Percentiles rank a stretch among this genome's conserved stretches.
Conservation (phyloP, 2,329 filamentous ascomycete genomes). For the Colletotrichum filicis region DNA sequence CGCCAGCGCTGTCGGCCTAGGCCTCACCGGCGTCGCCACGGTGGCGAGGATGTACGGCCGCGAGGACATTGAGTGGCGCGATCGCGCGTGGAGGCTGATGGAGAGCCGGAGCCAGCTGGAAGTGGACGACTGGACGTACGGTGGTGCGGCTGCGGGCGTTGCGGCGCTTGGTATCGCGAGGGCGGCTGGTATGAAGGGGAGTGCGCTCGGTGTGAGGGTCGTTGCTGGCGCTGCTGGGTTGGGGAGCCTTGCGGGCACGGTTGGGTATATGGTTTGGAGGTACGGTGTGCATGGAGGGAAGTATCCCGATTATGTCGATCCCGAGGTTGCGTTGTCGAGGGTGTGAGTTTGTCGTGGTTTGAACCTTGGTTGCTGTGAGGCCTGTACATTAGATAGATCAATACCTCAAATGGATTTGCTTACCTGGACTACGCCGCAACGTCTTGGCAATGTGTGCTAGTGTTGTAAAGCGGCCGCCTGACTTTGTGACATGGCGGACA, state of each 20-base stretch:
- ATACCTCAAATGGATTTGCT: not conserved
- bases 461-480: not conserved
- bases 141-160: slow-evolving; percentile 47
- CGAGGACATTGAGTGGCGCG: slow-evolving; percentile 72
- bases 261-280: slow-evolving; percentile 61
- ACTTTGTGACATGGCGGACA: not conserved
- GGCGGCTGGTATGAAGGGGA: slow-evolving; percentile 28
- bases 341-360: not conserved
- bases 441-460: too few species aligned
- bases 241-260: slow-evolving; percentile 60
- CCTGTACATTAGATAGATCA: not conserved
- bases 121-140: slow-evolving; percentile 65
- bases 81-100: slow-evolving; percentile 70
- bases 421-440: not conserved
- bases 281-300: slow-evolving; percentile 59
- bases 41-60: slow-evolving; percentile 63
- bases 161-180: slow-evolving; percentile 45
- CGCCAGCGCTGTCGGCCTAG: slow-evolving; percentile 57
- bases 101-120: slow-evolving; percentile 67
- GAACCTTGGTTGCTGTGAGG: not conserved
- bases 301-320: slow-evolving; percentile 42
- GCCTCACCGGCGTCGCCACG: slow-evolving; percentile 55
- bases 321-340: slow-evolving; percentile 32
- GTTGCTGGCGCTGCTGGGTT: slow-evolving; percentile 56
- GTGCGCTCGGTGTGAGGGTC: slow-evolving; percentile 49